A percentile compares a stretch with the other conserved stretches of the same genome.
These are phyloP conservation scores for Thelonectria blattea DNA, from an alignment of 2,329 filamentous ascomycete species.

Conservation along the genomic window DNA sequence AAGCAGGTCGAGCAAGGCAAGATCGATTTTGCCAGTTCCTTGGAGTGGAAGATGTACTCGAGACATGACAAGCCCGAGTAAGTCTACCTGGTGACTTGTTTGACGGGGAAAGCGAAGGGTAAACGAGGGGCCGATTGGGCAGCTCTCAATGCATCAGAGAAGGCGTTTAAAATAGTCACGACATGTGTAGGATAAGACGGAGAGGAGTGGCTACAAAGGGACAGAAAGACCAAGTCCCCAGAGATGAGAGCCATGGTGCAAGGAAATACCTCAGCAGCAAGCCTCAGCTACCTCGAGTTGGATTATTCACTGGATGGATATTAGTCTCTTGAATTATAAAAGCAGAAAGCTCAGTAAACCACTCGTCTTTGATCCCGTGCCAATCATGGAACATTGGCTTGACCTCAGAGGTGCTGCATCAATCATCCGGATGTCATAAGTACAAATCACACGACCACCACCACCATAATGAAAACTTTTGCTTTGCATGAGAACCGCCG, in stretches of 20 bases:
- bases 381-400: not conserved
- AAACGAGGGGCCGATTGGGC: not conserved
- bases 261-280: too few relatives aligned
- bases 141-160: too few relatives aligned
- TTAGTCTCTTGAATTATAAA: not conserved
- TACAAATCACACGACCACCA: too few relatives aligned
- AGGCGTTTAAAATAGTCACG: not conserved
- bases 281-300: not conserved
- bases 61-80: conserved; percentile 58
- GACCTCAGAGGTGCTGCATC: too few relatives aligned
- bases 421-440: too few relatives aligned
- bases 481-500: not conserved
- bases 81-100: not conserved
- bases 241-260: not conserved
- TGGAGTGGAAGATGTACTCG: conserved; percentile 68
- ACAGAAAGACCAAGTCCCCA: not conserved
- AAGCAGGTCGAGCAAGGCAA: conserved; percentile 67
- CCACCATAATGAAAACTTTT: too few relatives aligned
- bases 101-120: not conserved
- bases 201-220: not conserved
- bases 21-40: conserved; percentile 61
- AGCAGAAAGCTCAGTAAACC: not conserved
- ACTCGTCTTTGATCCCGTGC: not conserved
- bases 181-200: not conserved
- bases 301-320: not conserved